A percentile compares a stretch with the other conserved stretches of the same genome.
Evolutionary conservation across 768 basidiomycete genomes (phyloP).

Genomic region (Amanita rimosa): DNA sequence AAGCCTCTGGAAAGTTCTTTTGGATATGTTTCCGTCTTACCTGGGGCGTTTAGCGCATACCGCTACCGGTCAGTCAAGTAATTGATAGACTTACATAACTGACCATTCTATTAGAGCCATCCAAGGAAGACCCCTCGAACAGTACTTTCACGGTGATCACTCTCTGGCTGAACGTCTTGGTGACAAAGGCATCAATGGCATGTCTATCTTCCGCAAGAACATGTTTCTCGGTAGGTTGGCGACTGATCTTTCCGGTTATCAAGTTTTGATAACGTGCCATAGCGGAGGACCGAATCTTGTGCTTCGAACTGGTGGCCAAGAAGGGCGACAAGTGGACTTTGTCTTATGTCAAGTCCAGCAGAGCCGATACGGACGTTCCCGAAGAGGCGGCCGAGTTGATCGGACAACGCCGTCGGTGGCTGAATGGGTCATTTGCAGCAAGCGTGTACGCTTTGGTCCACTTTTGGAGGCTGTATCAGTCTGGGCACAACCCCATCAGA

Average conservation of each 20-base stretch:
- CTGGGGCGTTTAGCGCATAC: conserved; percentile 96
- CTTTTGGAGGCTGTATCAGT: conserved; percentile 29
- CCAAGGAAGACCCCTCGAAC: conserved; percentile 76
- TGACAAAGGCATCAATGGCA: conserved; percentile 87
- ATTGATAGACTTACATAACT: neutral
- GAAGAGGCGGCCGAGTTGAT: conserved; percentile 86
- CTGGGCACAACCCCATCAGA: conserved; percentile 28
- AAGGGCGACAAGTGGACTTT: conserved; percentile 79
- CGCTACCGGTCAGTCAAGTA: conserved; percentile 42
- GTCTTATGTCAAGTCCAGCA: conserved; percentile 85
- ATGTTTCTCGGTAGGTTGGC: conserved; percentile 36
- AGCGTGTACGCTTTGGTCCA: conserved; percentile 88
- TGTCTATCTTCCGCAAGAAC: conserved; percentile 96
- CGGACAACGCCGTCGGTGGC: conserved; percentile 90
- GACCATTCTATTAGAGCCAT: conserved; percentile 42
- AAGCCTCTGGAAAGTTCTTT: conserved; percentile 94
- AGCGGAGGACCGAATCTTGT: conserved; percentile 94
- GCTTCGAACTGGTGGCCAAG: conserved; percentile 95
- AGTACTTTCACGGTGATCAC: conserved; percentile 84
- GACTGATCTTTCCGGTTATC: neutral
- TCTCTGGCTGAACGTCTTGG: conserved; percentile 91
- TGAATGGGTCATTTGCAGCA: conserved; percentile 94
- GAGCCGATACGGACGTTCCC: conserved; percentile 92
- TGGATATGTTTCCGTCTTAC: conserved; percentile 90
- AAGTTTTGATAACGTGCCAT: neutral